These are phyloP conservation scores for Albizia julibrissin DNA, from an alignment of 306 rosid genomes.

Conservation along the genomic window DNA sequence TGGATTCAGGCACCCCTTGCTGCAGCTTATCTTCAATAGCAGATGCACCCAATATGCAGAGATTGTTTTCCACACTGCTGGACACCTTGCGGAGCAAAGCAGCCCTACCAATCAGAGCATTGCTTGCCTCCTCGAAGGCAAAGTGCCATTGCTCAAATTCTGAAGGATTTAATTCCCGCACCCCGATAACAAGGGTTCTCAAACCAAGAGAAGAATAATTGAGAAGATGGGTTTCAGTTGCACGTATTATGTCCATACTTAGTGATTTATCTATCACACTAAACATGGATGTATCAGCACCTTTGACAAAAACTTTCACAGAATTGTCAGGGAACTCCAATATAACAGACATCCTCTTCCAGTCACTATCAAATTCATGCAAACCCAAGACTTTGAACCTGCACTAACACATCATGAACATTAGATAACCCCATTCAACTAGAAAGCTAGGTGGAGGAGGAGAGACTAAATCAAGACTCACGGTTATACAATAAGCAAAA, in stretches of 20 bases:
- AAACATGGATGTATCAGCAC: constrained; percentile 90
- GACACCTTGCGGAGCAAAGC: constrained; percentile 77
- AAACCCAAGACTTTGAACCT: constrained; percentile 92
- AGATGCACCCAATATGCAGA: constrained; percentile 78
- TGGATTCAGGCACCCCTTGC: constrained; percentile 89
- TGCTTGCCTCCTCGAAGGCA: constrained; percentile 80
- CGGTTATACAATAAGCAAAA: background rate
- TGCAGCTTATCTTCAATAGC: constrained; percentile 97
- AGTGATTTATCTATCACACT: constrained; percentile 56
- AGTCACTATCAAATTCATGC: constrained; percentile 96
- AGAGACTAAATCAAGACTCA: background rate
- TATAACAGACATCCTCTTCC: constrained; percentile 97
- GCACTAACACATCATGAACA: constrained; percentile 42
- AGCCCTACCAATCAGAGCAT: constrained; percentile 78
- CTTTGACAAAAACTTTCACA: constrained; percentile 83
- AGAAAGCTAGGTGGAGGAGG: constrained; percentile 3
- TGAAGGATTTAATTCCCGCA: constrained; percentile 57
- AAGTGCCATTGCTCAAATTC: constrained; percentile 86
- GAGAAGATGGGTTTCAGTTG: constrained; percentile 79
- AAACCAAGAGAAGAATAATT: constrained; percentile 81
- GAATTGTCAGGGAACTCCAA: constrained; percentile 79
- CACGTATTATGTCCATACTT: constrained; percentile 45
- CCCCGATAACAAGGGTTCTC: constrained; percentile 91
- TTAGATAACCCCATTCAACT: constrained; percentile 13
- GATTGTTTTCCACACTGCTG: constrained; percentile 60